Evolutionary conservation across 768 basidiomycete species (phyloP).

Genomic region (Lactarius tabidus): DNA sequence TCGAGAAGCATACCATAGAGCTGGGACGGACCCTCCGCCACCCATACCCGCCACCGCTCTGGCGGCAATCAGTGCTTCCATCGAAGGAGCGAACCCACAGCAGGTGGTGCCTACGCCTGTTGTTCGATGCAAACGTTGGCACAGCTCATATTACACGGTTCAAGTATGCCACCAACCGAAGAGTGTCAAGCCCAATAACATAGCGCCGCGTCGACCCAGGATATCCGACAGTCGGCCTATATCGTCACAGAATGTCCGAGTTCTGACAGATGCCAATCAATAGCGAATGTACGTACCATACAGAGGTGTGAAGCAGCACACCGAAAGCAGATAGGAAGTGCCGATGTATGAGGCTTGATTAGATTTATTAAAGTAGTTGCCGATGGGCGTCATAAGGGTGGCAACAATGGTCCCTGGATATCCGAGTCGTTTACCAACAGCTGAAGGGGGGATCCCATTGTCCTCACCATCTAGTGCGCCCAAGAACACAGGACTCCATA

Average conservation of each 20-base stretch:
- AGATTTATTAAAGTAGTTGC: slow-evolving; percentile 77
- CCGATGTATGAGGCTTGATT: slow-evolving; percentile 84
- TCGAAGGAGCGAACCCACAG: slow-evolving; percentile 84
- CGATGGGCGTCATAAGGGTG: slow-evolving; percentile 79
- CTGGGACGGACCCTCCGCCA: slow-evolving; percentile 73
- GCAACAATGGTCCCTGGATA: slow-evolving; percentile 76
- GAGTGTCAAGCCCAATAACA: slow-evolving; percentile 76
- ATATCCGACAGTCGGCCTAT: slow-evolving; percentile 81
- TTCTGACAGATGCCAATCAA: slow-evolving; percentile 21
- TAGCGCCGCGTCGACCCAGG: slow-evolving; percentile 79
- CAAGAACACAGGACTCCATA: slow-evolving; percentile 82
- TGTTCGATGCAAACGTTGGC: slow-evolving; percentile 15
- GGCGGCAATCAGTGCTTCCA: slow-evolving; percentile 76
- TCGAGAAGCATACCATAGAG: slow-evolving; percentile 28
- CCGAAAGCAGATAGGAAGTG: slow-evolving; percentile 80
- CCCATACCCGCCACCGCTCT: slow-evolving; percentile 89
- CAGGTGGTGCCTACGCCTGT: slow-evolving; percentile 76
- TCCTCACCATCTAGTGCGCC: slow-evolving; percentile 76
- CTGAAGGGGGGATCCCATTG: background rate
- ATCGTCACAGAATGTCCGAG: slow-evolving; percentile 24
- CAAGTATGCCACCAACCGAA: slow-evolving; percentile 54
- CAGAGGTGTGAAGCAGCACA: slow-evolving; percentile 88
- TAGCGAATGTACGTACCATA: slow-evolving; percentile 52
- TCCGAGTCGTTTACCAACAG: slow-evolving; percentile 2
- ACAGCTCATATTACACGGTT: slow-evolving; percentile 8